A percentile compares a stretch with the other conserved stretches of the same genome.
These are phyloP conservation scores for Salvia miltiorrhiza DNA, from an alignment of 257 asterid species.

Conservation along the genomic window DNA sequence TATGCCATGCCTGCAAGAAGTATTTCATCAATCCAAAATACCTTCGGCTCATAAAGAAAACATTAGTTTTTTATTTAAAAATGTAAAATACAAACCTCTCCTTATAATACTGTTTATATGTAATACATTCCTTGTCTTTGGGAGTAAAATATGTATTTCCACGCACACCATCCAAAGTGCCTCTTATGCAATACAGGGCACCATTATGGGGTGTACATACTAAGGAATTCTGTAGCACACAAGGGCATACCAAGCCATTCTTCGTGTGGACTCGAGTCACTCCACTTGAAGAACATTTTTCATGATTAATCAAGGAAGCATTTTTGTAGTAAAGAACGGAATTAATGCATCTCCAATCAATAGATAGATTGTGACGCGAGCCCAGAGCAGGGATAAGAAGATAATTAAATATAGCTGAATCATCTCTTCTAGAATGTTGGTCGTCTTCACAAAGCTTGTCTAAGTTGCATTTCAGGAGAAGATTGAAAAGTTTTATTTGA, in stretches of 20 bases:
- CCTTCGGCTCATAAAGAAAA: neutral
- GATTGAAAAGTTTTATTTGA: constrained; percentile 48
- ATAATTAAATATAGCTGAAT: constrained; percentile 36
- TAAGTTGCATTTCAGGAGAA: constrained; percentile 46
- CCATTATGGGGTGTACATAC: constrained; percentile 69
- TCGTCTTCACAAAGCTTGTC: constrained; percentile 30
- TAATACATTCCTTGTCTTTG: constrained; percentile 31
- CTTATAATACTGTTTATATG: constrained; percentile 48
- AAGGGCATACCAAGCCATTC: constrained; percentile 50
- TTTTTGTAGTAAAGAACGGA: constrained; percentile 26
- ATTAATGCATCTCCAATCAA: constrained; percentile 54
- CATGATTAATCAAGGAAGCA: constrained; percentile 18
- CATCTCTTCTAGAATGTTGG: constrained; percentile 10
- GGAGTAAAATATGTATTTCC: constrained; percentile 43
- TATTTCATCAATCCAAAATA: neutral
- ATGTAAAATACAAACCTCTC: constrained; percentile 33
- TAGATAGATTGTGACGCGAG: constrained; percentile 4
- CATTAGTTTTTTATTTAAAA: neutral
- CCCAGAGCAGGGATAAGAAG: constrained; percentile 60
- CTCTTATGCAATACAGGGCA: constrained; percentile 39
- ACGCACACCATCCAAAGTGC: constrained; percentile 36
- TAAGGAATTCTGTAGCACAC: constrained; percentile 60
- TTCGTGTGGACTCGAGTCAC: constrained; percentile 50
- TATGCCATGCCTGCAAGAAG: constrained; percentile 54
- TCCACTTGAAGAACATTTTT: constrained; percentile 9